phyloP scores from a whole-genome alignment of 1,284 basidiomycete species.

The Ganoderma sinense region DNA sequence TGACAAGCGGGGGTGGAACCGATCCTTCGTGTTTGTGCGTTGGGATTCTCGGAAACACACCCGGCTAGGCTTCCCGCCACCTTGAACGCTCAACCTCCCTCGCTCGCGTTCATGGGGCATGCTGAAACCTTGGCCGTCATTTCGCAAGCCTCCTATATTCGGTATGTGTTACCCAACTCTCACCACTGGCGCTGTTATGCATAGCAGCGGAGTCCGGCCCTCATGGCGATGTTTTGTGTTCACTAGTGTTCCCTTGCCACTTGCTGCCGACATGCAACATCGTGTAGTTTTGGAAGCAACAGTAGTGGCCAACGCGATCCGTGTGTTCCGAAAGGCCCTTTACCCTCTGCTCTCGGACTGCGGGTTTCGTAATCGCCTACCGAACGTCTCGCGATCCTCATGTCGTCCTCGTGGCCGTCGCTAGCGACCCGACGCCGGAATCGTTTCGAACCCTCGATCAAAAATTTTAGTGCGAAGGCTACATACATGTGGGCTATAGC shows the following conservation, averaged over 20 bases:
- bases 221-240: neutral
- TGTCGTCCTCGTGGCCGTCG: neutral
- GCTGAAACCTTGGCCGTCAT: neutral
- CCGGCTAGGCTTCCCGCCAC: neutral
- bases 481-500: too few species aligned
- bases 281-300: neutral
- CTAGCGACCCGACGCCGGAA: neutral
- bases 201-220: neutral
- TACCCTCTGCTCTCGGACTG: neutral
- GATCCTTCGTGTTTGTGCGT: neutral
- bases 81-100: neutral
- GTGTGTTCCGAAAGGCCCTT: neutral
- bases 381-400: constrained; percentile 1
- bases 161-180: neutral
- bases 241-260: neutral
- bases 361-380: neutral
- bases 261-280: neutral
- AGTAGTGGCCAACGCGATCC: neutral
- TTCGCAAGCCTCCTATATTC: neutral
- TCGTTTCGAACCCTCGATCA: constrained; percentile 4
- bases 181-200: neutral
- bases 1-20: neutral
- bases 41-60: neutral
- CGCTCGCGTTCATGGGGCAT: neutral
- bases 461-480: neutral